Percentiles rank a stretch among this genome's conserved stretches.
These are phyloP conservation scores for Fennellomyces sp. DNA, from an alignment of 371 early-diverging fungal species.

Conservation along the genomic window DNA sequence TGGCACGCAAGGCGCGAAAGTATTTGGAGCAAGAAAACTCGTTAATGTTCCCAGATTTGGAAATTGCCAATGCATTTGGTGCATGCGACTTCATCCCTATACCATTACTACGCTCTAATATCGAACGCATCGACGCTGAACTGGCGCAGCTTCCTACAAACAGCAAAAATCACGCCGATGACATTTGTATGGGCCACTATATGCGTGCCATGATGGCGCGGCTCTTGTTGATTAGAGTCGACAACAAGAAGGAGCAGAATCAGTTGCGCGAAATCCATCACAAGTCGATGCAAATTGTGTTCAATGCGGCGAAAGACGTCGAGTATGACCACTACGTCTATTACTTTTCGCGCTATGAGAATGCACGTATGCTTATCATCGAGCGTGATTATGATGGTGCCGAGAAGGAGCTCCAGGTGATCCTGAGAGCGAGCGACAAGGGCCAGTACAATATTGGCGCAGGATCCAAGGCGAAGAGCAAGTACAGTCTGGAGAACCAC, in stretches of 20 bases:
- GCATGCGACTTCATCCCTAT: conserved; percentile 58
- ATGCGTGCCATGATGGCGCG: conserved; percentile 55
- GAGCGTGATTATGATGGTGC: conserved; percentile 36
- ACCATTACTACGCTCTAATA: conserved; percentile 30
- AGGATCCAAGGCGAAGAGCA: conserved; percentile 29
- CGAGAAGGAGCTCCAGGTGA: conserved; percentile 33
- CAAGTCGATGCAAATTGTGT: conserved; percentile 29
- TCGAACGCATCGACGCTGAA: conserved; percentile 43
- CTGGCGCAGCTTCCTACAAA: conserved; percentile 32
- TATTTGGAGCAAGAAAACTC: conserved; percentile 54
- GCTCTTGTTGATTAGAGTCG: conserved; percentile 10
- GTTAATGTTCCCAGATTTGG: conserved; percentile 65
- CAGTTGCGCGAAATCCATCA: conserved; percentile 10
- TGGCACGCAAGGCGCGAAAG: conserved; percentile 69
- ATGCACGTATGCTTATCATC: conserved; percentile 43
- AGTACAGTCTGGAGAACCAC: conserved; percentile 35
- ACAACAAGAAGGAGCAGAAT: conserved; percentile 7
- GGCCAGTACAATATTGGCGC: conserved; percentile 24
- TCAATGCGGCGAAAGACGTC: conserved; percentile 35
- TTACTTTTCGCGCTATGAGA: conserved; percentile 56
- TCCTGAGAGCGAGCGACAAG: conserved; percentile 21
- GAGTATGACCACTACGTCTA: conserved; percentile 57
- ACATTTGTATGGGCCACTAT: conserved; percentile 63
- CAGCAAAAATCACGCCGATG: conserved; percentile 43
- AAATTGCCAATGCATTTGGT: conserved; percentile 65